A percentile compares a stretch with the other conserved stretches of the same genome.
Evolutionary conservation across 345 rosid genomes (phyloP).

Genomic region (Schrenkiella parvula): DNA sequence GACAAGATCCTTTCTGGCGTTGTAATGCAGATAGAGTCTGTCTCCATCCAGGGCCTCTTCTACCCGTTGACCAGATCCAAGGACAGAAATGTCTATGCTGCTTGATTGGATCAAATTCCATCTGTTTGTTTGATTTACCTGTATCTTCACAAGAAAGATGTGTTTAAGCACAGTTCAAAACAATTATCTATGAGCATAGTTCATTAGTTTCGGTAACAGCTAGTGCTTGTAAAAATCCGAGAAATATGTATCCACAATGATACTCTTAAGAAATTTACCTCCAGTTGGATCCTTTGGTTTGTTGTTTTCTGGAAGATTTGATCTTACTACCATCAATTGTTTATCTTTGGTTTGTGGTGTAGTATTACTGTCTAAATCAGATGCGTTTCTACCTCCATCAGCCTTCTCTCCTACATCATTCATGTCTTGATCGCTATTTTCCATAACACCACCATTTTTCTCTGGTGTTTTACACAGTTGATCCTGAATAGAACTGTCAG

Average conservation of each 20-base stretch:
- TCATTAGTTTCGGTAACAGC: background rate
- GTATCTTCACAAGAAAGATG: conserved; percentile 17
- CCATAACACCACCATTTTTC: conserved; percentile 11
- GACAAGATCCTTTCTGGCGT: conserved; percentile 40
- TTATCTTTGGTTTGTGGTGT: conserved; percentile 30
- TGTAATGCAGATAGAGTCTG: conserved; percentile 72
- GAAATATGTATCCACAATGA: background rate
- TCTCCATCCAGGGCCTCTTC: conserved; percentile 73
- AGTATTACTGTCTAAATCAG: conserved; percentile 25
- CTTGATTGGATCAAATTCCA: conserved; percentile 84
- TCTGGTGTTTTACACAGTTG: conserved; percentile 11
- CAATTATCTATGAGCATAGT: background rate
- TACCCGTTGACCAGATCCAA: conserved; percentile 67
- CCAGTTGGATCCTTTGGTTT: conserved; percentile 27
- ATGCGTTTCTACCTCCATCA: conserved; percentile 1
- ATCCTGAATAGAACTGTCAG: conserved; percentile 7
- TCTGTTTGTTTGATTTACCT: conserved; percentile 45
- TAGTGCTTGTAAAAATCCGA: background rate
- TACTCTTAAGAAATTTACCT: conserved; percentile 35
- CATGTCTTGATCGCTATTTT: conserved; percentile 13
- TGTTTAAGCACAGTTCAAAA: background rate
- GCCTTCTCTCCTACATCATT: conserved; percentile 5
- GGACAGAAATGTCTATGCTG: conserved; percentile 97
- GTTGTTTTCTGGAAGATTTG: conserved; percentile 34
- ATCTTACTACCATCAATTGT: conserved; percentile 23